Evolutionary conservation across 139 green algal genomes (phyloP), one percentile per base, ranked within the genome.

Genomic region (Raphidocelis subcapitata): DNA sequence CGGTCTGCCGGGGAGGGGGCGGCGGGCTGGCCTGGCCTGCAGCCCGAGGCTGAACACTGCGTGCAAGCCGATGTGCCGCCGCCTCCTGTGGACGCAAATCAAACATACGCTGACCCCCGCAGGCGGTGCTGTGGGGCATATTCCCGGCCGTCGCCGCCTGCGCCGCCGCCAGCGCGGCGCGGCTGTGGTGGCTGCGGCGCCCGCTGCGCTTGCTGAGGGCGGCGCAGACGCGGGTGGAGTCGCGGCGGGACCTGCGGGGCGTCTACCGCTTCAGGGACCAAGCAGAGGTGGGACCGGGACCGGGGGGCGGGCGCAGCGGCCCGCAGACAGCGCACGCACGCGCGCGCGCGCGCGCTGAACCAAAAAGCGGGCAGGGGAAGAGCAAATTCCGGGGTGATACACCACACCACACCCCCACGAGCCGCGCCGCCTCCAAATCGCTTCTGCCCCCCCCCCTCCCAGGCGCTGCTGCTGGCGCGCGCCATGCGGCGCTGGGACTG

Each of bases 391-490:
- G 49, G 20, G 49, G 20, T 57, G 49, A 20, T n/a, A n/a, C n/a
- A n/a, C n/a, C n/a, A n/a, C n/a, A n/a, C n/a, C n/a, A n/a, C n/a
- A n/a, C n/a, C n/a, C n/a, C n/a, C n/a, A n/a, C n/a, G n/a, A n/a
- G n/a, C n/a, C n/a, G n/a, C n/a, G n/a, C n/a, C n/a, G n/a, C n/a
- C n/a, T n/a, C 52, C 23, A 3, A 26, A 24, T 20, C 15, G 14
- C 41, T n/a, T n/a, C n/a, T n/a, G n/a, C 41, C 8, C 12, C 41
- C 8, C 8, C 41, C 41, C 8, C 41, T 12, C 8, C 16, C 57
- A 75, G 69, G 59, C 44, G 41, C 57, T 68, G 69, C 51, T 75
- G 28, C 57, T 75, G 69, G 8, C 35, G 44, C 69, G 69, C 5
- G 23, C 15, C 28, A 71, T 70, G 47, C 71, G 71, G 29, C 51